Base-by-base conservation (phyloP, 345 rosid species). In the Orychophragmus violaceus region DNA sequence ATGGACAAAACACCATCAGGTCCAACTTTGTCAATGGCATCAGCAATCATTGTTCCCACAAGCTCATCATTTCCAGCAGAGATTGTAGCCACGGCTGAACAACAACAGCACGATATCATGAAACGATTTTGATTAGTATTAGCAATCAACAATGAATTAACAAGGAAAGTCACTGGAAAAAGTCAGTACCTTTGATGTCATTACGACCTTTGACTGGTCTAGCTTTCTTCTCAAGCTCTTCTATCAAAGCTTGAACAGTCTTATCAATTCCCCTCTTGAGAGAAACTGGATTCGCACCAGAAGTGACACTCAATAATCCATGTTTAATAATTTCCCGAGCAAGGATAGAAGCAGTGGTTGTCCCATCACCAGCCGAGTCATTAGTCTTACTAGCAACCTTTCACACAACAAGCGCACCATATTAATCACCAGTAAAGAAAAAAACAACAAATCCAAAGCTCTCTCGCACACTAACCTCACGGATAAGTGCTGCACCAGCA, bases 1-100 rank as follows among this genome's bases (percentile, higher is more conserved):
- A 95, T 95, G 51, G 99, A 95, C 77, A 95, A 50, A 64, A 91
- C 99, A 79, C 97, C 99, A 80, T 94, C 99, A 68, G 99, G 96
- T 17, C 99, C 99, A 63, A 94, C 99, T 77, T 95, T 95, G 80
- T 95, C 96, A 74, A 95, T 95, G 60, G 97, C 97, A 82, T 91
- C 96, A 59, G 97, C 97, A 71, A 94, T 76, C 97, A 94, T 94
- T 41, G 91, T 21, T 41, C 48, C 99, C 21, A 94, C 82, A 36
- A 94, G 88, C 24, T 94, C 97, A 74, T 94, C 97, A 68, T 94
- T 94, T 72, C 99, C 99, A 77, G 97, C 85, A 64, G 99, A 94
- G 46, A 94, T 88, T 32, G 99, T 7, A 4, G 99, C 99, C 70
- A 94, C 87, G 22, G 99, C 97, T 90, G 66, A 54, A 53, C 6